Evolutionary conservation across 2,329 filamentous ascomycete species (phyloP).

Genomic region (Cladophialophora bantiana): DNA sequence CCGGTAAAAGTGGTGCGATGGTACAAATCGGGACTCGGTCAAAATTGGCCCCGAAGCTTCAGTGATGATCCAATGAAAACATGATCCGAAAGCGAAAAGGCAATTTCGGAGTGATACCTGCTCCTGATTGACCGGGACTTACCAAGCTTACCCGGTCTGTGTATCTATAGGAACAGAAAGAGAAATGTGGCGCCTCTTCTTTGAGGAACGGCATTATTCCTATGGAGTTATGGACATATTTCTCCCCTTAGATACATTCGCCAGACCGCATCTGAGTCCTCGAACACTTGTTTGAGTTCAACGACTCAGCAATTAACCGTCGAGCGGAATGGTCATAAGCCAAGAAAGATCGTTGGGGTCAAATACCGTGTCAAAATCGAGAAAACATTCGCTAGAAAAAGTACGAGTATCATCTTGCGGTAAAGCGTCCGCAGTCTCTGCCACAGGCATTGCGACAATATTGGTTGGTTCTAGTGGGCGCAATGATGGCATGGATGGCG

Average conservation of each 20-base stretch:
- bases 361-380: slow-evolving; percentile 19
- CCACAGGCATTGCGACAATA: not conserved
- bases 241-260: not conserved
- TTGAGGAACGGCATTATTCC: too few relatives aligned
- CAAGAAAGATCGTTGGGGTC: slow-evolving; percentile 25
- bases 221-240: too few relatives aligned
- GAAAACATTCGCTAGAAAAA: not conserved
- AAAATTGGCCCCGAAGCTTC: not conserved
- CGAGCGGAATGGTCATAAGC: slow-evolving; percentile 22
- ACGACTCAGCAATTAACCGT: not conserved
- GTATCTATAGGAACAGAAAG: too few relatives aligned
- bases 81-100: not conserved
- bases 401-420: not conserved
- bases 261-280: not conserved
- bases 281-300: not conserved
- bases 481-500: not conserved
- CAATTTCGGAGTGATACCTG: not conserved
- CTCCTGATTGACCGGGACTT: too few relatives aligned
- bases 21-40: not conserved
- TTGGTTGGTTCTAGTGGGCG: not conserved
- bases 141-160: too few relatives aligned
- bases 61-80: not conserved
- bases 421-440: not conserved
- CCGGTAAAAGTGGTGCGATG: not conserved
- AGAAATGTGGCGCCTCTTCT: too few relatives aligned